Evolutionary conservation across 805 yeast species (phyloP).

Genomic region (Huiozyma sinensis): DNA sequence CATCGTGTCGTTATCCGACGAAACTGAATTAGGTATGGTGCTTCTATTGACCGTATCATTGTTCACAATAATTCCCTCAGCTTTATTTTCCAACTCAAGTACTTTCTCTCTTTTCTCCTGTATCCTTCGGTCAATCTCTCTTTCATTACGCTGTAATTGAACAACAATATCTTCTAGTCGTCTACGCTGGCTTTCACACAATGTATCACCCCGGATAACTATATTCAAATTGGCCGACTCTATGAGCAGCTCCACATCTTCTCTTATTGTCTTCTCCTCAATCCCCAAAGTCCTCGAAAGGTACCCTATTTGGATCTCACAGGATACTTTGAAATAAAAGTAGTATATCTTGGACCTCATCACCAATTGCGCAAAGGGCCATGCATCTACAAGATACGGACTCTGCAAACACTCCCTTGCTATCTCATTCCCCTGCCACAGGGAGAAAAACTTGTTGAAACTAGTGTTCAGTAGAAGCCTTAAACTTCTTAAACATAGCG

Average conservation of each 20-base stretch:
- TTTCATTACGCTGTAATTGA: not conserved
- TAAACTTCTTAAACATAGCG: conserved; percentile 10
- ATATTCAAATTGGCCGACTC: conserved; percentile 15
- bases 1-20: conserved; percentile 1
- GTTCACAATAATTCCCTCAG: not conserved
- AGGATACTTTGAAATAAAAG: conserved; percentile 21
- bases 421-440: conserved; percentile 15
- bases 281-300: conserved; percentile 17
- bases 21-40: no score
- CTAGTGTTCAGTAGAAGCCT: conserved; percentile 14
- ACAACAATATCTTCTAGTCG: conserved; percentile 5
- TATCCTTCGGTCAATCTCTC: conserved; percentile 1
- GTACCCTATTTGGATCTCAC: conserved; percentile 15
- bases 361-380: conserved; percentile 12
- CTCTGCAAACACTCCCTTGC: conserved; percentile 9
- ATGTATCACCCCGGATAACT: conserved; percentile 9
- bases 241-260: conserved; percentile 14
- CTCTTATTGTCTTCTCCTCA: conserved; percentile 7
- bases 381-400: conserved; percentile 11
- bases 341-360: conserved; percentile 22
- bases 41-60: not conserved
- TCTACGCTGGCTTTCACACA: not conserved
- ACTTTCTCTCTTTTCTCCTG: not conserved
- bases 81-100: not conserved
- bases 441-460: conserved; percentile 16